Percentiles rank a stretch among this genome's conserved stretches.
phyloP scores from a whole-genome alignment of 2,329 filamentous ascomycete genomes.

The Hypoxylon sp. region DNA sequence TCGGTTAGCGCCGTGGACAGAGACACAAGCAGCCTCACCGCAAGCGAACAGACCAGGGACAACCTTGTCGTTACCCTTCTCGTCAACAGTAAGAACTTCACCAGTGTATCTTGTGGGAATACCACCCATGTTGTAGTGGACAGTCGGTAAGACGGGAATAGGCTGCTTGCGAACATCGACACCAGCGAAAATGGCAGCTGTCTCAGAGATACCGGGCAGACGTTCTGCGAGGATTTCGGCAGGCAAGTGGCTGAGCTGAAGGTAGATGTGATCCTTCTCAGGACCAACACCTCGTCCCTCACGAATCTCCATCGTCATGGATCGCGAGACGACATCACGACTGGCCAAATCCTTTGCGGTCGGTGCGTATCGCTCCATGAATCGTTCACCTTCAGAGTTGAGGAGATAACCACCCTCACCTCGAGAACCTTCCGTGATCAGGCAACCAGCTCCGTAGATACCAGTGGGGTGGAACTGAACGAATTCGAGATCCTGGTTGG shows the following conservation, averaged over 20 bases:
- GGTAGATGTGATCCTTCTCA: constrained; percentile 98
- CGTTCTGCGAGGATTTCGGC: constrained; percentile 94
- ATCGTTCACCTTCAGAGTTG: constrained; percentile 97
- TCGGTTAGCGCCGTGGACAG: constrained; percentile 97
- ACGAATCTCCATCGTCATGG: constrained; percentile 98
- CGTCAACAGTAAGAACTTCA: constrained; percentile 92
- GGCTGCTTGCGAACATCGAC: constrained; percentile 98
- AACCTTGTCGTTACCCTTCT: constrained; percentile 88
- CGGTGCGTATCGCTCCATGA: constrained; percentile 99
- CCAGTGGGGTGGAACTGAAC: constrained; percentile 99
- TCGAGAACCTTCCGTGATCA: constrained; percentile 98
- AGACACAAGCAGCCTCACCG: constrained; percentile 97
- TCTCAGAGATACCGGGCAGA: constrained; percentile 98
- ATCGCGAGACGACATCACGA: constrained; percentile 95
- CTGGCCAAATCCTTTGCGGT: constrained; percentile 98
- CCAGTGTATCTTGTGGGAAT: constrained; percentile 98
- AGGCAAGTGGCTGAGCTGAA: constrained; percentile 96
- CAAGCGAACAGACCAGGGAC: constrained; percentile 96
- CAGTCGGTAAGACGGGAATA: constrained; percentile 94
- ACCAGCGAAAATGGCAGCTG: constrained; percentile 95
- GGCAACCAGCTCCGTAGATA: constrained; percentile 97
- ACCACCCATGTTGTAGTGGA: constrained; percentile 99
- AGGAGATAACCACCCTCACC: constrained; percentile 98
- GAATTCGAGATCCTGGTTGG: constrained; percentile 99
- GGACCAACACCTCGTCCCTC: constrained; percentile 96